These are phyloP conservation scores for Penicillium cinerascens DNA, from an alignment of 495 filamentous ascomycete species.

Conservation along the genomic window DNA sequence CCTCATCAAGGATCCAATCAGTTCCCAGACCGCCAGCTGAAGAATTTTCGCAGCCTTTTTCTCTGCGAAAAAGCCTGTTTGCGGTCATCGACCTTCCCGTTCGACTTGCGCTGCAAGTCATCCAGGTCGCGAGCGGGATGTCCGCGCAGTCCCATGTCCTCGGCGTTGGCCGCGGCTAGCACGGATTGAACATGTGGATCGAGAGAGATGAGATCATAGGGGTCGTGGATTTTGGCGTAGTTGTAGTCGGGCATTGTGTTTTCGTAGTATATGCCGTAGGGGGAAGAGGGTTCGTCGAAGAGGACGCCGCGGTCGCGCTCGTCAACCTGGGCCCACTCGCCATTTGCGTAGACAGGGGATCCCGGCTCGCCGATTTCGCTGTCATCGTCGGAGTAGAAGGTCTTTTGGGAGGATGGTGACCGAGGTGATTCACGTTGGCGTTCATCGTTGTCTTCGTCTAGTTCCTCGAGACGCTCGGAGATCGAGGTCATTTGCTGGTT, in stretches of 20 bases:
- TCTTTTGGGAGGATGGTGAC: constrained; percentile 20
- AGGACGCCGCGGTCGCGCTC: constrained; percentile 26
- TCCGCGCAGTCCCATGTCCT: constrained; percentile 26
- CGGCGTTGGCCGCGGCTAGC: constrained; percentile 27
- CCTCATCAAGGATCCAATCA: background rate
- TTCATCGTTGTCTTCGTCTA: constrained; percentile 10
- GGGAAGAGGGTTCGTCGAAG: constrained; percentile 8
- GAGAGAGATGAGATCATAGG: constrained; percentile 23
- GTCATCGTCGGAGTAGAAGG: constrained; percentile 20
- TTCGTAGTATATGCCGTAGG: constrained; percentile 15
- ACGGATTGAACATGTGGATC: constrained; percentile 30
- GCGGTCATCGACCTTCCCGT: constrained; percentile 8
- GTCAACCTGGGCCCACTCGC: constrained; percentile 25
- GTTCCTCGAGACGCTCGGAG: constrained; percentile 22
- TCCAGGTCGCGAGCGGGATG: constrained; percentile 18
- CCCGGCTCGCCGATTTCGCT: constrained; percentile 40
- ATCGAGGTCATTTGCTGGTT: constrained; percentile 29
- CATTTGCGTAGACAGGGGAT: constrained; percentile 33
- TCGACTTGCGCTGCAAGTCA: constrained; percentile 24
- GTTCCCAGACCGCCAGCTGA: constrained; percentile 26
- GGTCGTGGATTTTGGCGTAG: constrained; percentile 9
- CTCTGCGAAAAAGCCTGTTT: constrained; percentile 13
- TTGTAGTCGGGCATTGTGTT: constrained; percentile 16
- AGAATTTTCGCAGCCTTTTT: constrained; percentile 24
- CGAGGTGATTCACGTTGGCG: constrained; percentile 8